phyloP scores from a whole-genome alignment of 345 rosid genomes.

The Salix brachista region DNA sequence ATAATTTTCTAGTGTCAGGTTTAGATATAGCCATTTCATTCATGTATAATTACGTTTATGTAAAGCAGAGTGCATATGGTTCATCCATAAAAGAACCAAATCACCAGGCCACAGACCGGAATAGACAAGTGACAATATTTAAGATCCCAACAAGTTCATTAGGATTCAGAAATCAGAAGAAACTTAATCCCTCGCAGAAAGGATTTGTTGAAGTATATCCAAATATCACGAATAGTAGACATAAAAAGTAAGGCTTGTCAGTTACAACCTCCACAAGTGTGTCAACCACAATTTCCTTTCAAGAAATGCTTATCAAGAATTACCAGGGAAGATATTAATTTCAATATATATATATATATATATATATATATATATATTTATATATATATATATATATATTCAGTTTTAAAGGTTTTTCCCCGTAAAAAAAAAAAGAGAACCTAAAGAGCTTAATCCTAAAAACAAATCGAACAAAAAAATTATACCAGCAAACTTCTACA shows the following conservation, averaged over 20 bases:
- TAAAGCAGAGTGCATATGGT: not conserved
- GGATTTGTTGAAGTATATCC: not conserved
- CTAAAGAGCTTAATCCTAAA: no score
- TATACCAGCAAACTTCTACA: no score
- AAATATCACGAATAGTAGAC: not conserved
- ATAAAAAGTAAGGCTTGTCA: not conserved
- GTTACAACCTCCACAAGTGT: no score
- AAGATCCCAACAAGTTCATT: not conserved
- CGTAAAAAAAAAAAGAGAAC: no score
- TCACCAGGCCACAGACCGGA: not conserved
- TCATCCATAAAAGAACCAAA: not conserved
- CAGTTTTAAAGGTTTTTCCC: no score
- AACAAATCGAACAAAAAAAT: no score
- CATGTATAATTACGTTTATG: not conserved
- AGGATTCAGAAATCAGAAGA: not conserved
- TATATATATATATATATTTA: no score
- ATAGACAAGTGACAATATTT: not conserved
- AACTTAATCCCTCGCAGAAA: not conserved
- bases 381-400: no score
- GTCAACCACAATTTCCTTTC: not conserved
- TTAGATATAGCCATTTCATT: not conserved
- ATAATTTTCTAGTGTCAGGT: not conserved
- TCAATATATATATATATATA: not conserved
- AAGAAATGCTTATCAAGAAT: not conserved
- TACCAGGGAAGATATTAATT: not conserved